These are phyloP conservation scores for Fusarium sacchari DNA, from an alignment of 2,329 filamentous ascomycete species.

Conservation along the genomic window DNA sequence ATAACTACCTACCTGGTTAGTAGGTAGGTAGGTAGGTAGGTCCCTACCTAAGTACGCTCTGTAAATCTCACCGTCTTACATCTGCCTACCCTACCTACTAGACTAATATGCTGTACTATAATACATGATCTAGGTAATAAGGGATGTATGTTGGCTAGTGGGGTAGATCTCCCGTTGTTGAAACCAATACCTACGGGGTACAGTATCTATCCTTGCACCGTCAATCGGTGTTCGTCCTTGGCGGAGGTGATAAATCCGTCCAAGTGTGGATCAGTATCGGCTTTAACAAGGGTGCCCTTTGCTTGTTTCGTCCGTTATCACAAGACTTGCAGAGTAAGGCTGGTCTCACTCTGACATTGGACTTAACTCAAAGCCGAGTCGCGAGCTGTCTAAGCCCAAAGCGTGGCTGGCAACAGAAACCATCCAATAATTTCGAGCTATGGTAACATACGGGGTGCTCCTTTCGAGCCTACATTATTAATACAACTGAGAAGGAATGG, in stretches of 20 bases:
- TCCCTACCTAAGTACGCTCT: not conserved
- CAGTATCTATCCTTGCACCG: not conserved
- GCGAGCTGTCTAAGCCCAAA: constrained; percentile 30
- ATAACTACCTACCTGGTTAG: not conserved
- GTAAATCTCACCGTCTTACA: not conserved
- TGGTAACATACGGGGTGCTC: not conserved
- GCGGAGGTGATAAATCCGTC: not conserved
- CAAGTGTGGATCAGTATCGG: not conserved
- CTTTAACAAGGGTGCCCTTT: not conserved
- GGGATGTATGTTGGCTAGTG: not conserved
- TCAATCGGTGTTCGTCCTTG: not conserved
- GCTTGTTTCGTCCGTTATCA: not conserved
- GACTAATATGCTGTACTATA: not conserved
- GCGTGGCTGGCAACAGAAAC: not conserved
- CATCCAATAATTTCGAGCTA: constrained; percentile 4
- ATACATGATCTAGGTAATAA: not conserved
- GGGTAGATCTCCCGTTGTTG: not conserved
- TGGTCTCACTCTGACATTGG: constrained; percentile 19
- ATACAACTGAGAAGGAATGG: not conserved
- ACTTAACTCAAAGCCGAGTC: constrained; percentile 41
- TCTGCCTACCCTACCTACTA: not conserved
- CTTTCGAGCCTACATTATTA: not conserved
- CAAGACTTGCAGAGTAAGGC: constrained; percentile 11
- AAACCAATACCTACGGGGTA: not conserved
- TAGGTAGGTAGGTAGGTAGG: too few species aligned